These are phyloP conservation scores for Cornus suecica DNA, from an alignment of 148 eudicot genomes.

Conservation along the genomic window DNA sequence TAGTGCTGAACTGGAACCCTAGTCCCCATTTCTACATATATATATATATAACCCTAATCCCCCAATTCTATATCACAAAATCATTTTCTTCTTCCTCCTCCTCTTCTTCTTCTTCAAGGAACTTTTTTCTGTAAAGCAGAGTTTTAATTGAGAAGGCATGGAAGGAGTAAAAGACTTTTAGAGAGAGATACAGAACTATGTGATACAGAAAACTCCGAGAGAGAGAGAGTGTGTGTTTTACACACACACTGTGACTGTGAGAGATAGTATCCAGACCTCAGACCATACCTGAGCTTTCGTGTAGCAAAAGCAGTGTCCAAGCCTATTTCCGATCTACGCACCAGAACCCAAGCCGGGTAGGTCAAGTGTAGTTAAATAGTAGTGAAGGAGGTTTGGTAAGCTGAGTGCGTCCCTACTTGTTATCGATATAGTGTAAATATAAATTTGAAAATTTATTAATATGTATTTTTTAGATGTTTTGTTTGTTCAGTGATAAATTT, in stretches of 20 bases:
- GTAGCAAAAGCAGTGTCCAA: conserved; percentile 19
- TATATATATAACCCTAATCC: no score
- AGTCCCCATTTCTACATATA: no score
- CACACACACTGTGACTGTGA: neutral
- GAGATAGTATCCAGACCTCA: conserved; percentile 14
- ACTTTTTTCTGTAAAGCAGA: neutral
- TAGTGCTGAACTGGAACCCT: conserved; percentile 64
- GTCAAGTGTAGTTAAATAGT: neutral
- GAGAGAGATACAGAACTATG: neutral
- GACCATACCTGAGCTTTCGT: conserved; percentile 24
- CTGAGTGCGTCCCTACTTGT: neutral
- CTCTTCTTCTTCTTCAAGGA: neutral
- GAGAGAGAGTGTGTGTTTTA: neutral
- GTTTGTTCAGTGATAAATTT: no score
- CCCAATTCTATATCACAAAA: neutral
- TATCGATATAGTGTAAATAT: no score
- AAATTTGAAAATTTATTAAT: no score
- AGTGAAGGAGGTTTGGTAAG: neutral
- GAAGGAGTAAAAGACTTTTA: neutral
- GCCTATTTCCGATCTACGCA: conserved; percentile 25
- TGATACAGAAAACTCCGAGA: conserved; percentile 14
- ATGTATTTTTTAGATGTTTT: no score
- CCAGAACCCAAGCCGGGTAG: conserved; percentile 22
- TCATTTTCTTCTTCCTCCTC: conserved; percentile 5
- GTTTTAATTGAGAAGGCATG: conserved; percentile 9